These are phyloP conservation scores for Penicillium steckii DNA, from an alignment of 495 filamentous ascomycete genomes.

Conservation along the genomic window DNA sequence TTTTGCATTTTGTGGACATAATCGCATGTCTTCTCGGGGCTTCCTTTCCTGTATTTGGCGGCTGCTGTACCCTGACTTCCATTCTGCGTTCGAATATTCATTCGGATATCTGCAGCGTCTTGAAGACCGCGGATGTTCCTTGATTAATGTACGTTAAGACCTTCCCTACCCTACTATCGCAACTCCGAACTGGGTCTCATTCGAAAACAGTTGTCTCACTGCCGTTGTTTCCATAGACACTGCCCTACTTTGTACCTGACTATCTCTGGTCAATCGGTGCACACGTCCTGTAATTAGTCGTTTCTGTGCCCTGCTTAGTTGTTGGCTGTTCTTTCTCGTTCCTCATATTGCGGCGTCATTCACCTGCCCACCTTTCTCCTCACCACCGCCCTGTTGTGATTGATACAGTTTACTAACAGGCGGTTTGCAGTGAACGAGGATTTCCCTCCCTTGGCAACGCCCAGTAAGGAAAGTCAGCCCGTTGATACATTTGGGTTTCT, in stretches of 20 bases:
- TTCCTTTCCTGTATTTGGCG: slow-evolving; percentile 27
- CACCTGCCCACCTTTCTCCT: slow-evolving; percentile 4
- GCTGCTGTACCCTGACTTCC: slow-evolving; percentile 33
- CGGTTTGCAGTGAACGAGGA: slow-evolving; percentile 45
- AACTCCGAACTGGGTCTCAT: slow-evolving; percentile 48
- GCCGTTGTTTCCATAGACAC: slow-evolving; percentile 45
- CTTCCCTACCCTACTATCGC: slow-evolving; percentile 52
- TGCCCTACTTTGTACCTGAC: slow-evolving; percentile 36
- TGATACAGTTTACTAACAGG: slow-evolving; percentile 21
- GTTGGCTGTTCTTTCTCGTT: slow-evolving; percentile 6
- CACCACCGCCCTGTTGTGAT: slow-evolving; percentile 14
- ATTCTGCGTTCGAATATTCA: slow-evolving; percentile 36
- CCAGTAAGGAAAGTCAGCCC: slow-evolving; percentile 34
- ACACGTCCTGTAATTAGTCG: slow-evolving; percentile 42
- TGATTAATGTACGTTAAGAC: slow-evolving; percentile 79
- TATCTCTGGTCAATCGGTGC: slow-evolving; percentile 17
- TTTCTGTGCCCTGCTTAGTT: slow-evolving; percentile 16
- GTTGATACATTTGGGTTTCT: slow-evolving; percentile 47
- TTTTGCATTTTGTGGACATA: slow-evolving; percentile 36
- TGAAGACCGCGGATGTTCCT: slow-evolving; percentile 60
- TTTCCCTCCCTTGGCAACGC: slow-evolving; percentile 49
- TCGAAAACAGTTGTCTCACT: slow-evolving; percentile 55
- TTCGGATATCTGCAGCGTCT: slow-evolving; percentile 37
- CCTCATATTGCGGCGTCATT: slow-evolving; percentile 4
- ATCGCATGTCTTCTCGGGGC: slow-evolving; percentile 28